A percentile compares a stretch with the other conserved stretches of the same genome.
phyloP scores from a whole-genome alignment of 345 rosid species.

The Rhizophora mangle region DNA sequence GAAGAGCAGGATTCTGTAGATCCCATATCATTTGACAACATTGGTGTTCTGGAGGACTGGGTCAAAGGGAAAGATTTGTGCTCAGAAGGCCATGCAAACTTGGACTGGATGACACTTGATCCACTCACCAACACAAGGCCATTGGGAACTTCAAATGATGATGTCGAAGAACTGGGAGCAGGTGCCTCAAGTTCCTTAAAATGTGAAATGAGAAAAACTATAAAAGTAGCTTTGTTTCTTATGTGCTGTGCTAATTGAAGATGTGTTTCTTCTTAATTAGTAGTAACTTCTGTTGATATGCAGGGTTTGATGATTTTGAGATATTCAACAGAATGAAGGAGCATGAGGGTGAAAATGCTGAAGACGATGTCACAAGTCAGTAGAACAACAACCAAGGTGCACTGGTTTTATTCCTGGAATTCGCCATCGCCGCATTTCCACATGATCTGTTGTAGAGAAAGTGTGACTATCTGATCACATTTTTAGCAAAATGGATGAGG shows the following conservation, averaged over 20 bases:
- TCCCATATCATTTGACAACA: constrained; percentile 20
- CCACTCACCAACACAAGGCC: constrained; percentile 8
- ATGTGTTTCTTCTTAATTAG: neutral
- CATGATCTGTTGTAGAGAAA: neutral
- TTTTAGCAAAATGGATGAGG: neutral
- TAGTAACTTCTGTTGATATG: neutral
- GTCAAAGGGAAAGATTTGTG: constrained; percentile 18
- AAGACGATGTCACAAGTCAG: constrained; percentile 6
- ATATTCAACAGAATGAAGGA: constrained; percentile 30
- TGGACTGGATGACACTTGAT: constrained; percentile 19
- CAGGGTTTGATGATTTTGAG: constrained; percentile 32
- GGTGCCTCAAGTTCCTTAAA: constrained; percentile 1
- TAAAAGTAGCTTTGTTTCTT: neutral
- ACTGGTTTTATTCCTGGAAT: neutral
- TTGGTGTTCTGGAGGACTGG: constrained; percentile 21
- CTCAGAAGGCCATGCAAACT: constrained; percentile 11
- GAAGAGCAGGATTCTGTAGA: constrained; percentile 15
- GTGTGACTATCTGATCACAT: neutral
- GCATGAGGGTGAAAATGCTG: constrained; percentile 37
- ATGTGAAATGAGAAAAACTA: neutral
- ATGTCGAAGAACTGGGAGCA: constrained; percentile 20
- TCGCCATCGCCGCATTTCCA: neutral
- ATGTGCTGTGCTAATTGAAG: neutral
- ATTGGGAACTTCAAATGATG: constrained; percentile 3
- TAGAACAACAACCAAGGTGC: constrained; percentile 2